Percentiles rank a stretch among this genome's conserved stretches.
These are phyloP conservation scores for Lanmaoa rubissima DNA, from an alignment of 768 basidiomycete species.

Conservation along the genomic window DNA sequence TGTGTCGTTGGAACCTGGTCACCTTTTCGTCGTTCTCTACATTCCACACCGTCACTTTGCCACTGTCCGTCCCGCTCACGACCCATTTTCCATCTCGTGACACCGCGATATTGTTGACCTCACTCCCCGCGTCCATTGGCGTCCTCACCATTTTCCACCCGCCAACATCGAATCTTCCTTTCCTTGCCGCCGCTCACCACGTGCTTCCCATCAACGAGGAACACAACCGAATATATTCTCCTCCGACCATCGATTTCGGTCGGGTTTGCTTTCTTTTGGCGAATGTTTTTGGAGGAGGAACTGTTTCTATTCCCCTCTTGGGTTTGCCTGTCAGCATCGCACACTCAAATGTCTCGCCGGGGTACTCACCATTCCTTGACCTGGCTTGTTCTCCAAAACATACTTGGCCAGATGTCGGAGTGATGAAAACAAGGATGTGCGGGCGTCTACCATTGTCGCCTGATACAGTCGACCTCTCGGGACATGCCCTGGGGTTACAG, in stretches of 20 bases:
- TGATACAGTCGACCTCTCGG: too few relatives aligned
- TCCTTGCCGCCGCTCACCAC: background rate
- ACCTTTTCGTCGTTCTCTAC: background rate
- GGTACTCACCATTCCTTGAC: background rate
- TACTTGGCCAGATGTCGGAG: too few relatives aligned
- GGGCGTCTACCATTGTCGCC: too few relatives aligned
- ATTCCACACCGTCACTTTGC: background rate
- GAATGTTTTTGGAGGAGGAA: too few relatives aligned
- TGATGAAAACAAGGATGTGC: too few relatives aligned
- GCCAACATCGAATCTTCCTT: slow-evolving; percentile 1
- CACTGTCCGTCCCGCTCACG: background rate
- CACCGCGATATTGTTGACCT: too few relatives aligned
- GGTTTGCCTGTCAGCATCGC: background rate
- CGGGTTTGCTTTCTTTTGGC: background rate
- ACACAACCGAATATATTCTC: background rate
- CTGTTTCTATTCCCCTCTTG: too few relatives aligned
- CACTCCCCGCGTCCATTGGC: too few relatives aligned
- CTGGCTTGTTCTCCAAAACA: background rate
- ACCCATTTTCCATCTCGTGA: background rate
- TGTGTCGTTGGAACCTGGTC: background rate
- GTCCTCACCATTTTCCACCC: background rate
- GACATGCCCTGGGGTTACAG: too few relatives aligned
- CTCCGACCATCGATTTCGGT: background rate
- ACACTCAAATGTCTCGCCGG: background rate
- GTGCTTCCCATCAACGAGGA: background rate